phyloP scores from a whole-genome alignment of 139 green algal genomes.

The Yamagishiella unicocca region DNA sequence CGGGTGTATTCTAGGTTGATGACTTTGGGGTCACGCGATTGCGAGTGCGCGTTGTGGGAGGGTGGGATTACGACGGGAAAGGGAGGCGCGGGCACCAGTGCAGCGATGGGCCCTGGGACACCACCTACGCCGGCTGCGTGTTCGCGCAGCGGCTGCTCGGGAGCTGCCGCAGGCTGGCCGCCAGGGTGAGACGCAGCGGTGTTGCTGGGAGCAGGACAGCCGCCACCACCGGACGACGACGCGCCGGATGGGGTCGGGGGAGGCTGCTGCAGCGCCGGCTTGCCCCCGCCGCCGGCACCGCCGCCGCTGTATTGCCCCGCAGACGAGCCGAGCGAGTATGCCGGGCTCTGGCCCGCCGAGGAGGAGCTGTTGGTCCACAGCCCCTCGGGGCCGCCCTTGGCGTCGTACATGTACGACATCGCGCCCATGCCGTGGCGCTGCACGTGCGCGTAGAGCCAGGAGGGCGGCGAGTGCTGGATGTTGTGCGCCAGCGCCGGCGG shows the following conservation, averaged over 20 bases:
- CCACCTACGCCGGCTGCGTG: too few relatives aligned
- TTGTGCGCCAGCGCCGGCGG: conserved; percentile 58
- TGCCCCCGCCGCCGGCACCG: background rate
- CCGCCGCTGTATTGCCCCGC: background rate
- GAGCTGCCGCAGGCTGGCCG: background rate
- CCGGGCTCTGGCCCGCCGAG: background rate
- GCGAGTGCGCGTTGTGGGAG: background rate
- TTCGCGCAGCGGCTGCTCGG: too few relatives aligned
- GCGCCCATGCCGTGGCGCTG: background rate
- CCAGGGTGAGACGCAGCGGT: background rate
- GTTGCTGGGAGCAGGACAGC: background rate
- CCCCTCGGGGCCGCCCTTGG: background rate
- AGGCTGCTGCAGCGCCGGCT: background rate
- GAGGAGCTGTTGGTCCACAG: background rate
- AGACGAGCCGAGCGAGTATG: conserved; percentile 6
- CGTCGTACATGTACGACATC: conserved; percentile 13
- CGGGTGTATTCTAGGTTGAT: conserved; percentile 33
- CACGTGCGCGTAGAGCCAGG: conserved; percentile 6
- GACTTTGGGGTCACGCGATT: background rate
- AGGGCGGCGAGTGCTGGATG: conserved; percentile 62
- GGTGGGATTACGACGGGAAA: too few relatives aligned
- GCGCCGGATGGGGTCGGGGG: background rate
- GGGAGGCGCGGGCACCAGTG: too few relatives aligned
- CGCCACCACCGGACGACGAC: background rate
- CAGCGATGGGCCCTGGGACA: too few relatives aligned